phyloP scores from a whole-genome alignment of 192 early-diverging fungal genomes.

The Entomortierella lignicola region DNA sequence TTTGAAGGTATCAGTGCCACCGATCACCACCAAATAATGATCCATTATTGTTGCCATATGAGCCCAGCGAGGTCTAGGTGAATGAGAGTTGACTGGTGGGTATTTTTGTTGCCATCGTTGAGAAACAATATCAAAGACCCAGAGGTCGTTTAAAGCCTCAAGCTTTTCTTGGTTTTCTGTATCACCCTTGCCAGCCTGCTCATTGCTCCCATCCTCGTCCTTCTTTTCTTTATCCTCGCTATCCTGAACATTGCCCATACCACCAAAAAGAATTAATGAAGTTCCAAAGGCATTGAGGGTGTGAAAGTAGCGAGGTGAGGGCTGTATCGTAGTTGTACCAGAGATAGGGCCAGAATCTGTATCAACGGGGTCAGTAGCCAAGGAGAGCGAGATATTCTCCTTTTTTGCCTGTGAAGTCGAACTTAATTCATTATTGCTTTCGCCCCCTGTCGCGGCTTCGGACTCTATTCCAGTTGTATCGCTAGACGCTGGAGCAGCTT shows the following conservation, averaged over 20 bases:
- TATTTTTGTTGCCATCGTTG: slow-evolving; percentile 46
- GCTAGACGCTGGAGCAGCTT: neutral
- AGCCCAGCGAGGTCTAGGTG: slow-evolving; percentile 44
- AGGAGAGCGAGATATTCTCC: slow-evolving; percentile 23
- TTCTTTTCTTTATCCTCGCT: neutral
- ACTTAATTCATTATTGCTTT: neutral
- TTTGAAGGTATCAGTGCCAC: slow-evolving; percentile 40
- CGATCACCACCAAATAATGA: slow-evolving; percentile 45
- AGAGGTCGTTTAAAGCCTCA: slow-evolving; percentile 32
- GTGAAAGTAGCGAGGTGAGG: slow-evolving; percentile 43
- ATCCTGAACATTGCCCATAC: slow-evolving; percentile 21
- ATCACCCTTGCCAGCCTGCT: neutral
- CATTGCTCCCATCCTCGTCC: slow-evolving; percentile 16
- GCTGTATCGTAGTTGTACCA: slow-evolving; percentile 15
- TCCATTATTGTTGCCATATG: slow-evolving; percentile 42
- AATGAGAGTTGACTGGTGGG: slow-evolving; percentile 21
- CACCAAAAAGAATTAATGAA: slow-evolving; percentile 42
- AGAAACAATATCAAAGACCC: slow-evolving; percentile 41
- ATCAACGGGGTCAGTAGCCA: slow-evolving; percentile 45
- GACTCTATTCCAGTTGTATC: slow-evolving; percentile 1
- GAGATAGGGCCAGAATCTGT: slow-evolving; percentile 35
- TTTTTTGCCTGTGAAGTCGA: neutral
- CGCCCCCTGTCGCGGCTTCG: neutral
- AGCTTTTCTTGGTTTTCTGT: slow-evolving; percentile 16
- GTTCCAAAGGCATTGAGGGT: slow-evolving; percentile 49